Evolutionary conservation across 2,329 filamentous ascomycete species (phyloP), one percentile per base, ranked within the genome.

Genomic region (Penicillium sp.): DNA sequence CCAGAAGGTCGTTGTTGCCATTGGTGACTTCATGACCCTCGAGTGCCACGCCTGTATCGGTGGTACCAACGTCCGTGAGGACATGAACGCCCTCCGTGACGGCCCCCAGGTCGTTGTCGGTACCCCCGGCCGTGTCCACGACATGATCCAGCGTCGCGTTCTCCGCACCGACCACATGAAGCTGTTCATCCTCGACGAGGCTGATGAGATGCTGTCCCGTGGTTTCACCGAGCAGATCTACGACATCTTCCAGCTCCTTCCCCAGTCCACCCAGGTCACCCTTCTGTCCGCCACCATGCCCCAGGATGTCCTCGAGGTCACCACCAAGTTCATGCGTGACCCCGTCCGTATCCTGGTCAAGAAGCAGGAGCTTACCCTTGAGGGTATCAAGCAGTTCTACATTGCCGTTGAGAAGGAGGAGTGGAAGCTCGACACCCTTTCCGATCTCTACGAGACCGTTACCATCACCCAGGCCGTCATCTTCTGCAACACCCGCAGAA

Each of bases 21-120:
- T 98, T n/a, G 93, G 93, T 59, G 93, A 98, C 74, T 98, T 96
- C 79, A 97, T 98, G 93, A 96, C 96, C 68, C 89, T 98, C 3
- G 91, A 98, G 74, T 98, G 93, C 75, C 93, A 98, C 66, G 92
- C 93, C 52, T 98, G 93, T 74, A 97, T 98, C 65, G 93, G 93
- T 60, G 93, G 93, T 53, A 98, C 93, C 60, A 97, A 95, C 67
- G 91, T 98, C 32, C 90, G 93, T 62, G 93, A 97, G 70, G 93
- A 98, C 68, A 98, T 98, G 62, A 86, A 89, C 71, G 95, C 95
- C 76, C 88, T 98, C 54, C 90, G 97, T 71, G 93, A 97, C 65
- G 93, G 93, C 56, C 93, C 95, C 72, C 93, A 98, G 68, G 92
- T 98, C 54, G 93, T 98, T 31, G 95, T 91, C 10, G 93, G 93